Evolutionary conservation across 768 basidiomycete species (phyloP), one percentile per base, ranked within the genome.

Genomic region (Royoungia palumana): DNA sequence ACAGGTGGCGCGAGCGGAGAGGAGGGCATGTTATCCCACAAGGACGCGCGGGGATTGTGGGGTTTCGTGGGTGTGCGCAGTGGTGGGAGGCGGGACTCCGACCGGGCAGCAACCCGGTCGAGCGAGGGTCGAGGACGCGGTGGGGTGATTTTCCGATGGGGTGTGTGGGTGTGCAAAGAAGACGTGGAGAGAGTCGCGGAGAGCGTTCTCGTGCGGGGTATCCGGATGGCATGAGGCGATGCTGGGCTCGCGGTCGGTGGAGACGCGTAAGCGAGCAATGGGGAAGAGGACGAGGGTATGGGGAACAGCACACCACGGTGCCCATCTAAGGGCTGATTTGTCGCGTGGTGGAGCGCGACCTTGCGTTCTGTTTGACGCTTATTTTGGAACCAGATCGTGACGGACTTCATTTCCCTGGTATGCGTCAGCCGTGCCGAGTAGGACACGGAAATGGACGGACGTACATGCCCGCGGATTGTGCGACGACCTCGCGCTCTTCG

Each of bases 401-500:
- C 65, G 19, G 65, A 67, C 44, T 67, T 67, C 46, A 68, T 66
- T 62, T 66, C 65, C 65, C 65, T 66, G 37, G 42, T 37, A 25
- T 6, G 36, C 22, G 50, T 67, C 12, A 61, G 57, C 44, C n/a
- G 30, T 21, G 51, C 16, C 17, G 34, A 42, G 35, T 24, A 20
- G 30, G 25, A 19, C 13, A 19, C 19, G 25, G 17, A 27, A 17
- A 19, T 47, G 36, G 6, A 35, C 12, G 16, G 50, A 56, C 83
- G 62, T 67, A 87, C 86, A 88, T 86, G 62, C 72, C 74, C 12
- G 81, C 81, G 11, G 79, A 71, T 36, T 65, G 72, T 9, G 85
- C 85, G 36, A 86, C 73, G 0, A 72, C 65, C 54, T 87, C 86
- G 54, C 86, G 80, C 53, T 87, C 81, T 51, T 82, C 82, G 30